These are phyloP conservation scores for Discostella pseudostelligera DNA, from an alignment of 108 stramenopile species.

Conservation along the genomic window DNA sequence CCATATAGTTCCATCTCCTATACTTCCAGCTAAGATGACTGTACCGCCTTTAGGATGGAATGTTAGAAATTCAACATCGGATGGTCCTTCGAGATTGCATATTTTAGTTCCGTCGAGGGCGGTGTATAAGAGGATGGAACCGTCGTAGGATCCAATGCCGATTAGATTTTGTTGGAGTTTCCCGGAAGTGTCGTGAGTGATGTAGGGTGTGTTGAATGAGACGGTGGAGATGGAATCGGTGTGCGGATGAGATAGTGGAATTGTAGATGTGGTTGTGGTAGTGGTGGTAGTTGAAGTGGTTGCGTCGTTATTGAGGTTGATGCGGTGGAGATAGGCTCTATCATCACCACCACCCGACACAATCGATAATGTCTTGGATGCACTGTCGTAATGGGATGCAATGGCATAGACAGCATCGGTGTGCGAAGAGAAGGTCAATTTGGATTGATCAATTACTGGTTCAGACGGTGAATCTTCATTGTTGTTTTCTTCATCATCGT, in stretches of 20 bases:
- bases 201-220: constrained; percentile 71
- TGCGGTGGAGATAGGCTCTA: constrained; percentile 78
- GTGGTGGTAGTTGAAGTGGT: not conserved
- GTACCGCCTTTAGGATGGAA: constrained; percentile 94
- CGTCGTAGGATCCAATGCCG: constrained; percentile 88
- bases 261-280: constrained; percentile 5
- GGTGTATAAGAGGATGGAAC: constrained; percentile 81
- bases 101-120: constrained; percentile 53
- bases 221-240: constrained; percentile 87
- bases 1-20: constrained; percentile 93
- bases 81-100: constrained; percentile 87
- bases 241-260: constrained; percentile 60
- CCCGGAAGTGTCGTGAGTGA: constrained; percentile 33
- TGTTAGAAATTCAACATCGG: constrained; percentile 91
- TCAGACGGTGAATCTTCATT: not conserved
- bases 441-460: constrained; percentile 48
- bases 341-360: constrained; percentile 93
- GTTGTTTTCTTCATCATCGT: constrained; percentile 45
- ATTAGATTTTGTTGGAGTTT: constrained; percentile 52
- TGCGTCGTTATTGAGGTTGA: constrained; percentile 1
- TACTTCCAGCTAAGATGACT: constrained; percentile 87
- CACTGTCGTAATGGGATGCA: constrained; percentile 53
- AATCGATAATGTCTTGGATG: constrained; percentile 50
- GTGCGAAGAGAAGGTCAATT: constrained; percentile 54
- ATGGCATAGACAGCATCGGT: constrained; percentile 71